Base-by-base conservation (phyloP, 176 grass and related monocot species). In the Cymbopogon citratus region DNA sequence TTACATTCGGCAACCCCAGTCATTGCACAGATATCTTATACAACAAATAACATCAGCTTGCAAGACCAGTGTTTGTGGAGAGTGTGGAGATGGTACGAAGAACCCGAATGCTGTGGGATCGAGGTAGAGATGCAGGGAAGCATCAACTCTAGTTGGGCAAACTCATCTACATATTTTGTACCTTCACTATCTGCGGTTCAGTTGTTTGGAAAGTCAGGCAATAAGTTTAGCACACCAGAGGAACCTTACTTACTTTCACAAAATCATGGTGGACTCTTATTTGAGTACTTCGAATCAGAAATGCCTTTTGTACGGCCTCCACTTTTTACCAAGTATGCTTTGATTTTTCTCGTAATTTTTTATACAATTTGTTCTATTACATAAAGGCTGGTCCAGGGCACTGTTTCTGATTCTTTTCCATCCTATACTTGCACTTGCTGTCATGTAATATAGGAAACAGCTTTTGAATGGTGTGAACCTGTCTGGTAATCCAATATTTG, bases 251-350 rank as follows among this genome's bases (percentile, higher is more conserved):
- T 60, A 4, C n/a, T 60, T 75, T 49, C 62, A 36, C 15, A 71
- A 69, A 79, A 66, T 31, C 18, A 77, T 54, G 82, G 44, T 38
- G 63, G 56, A 40, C 82, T 81, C 16, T 46, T 85, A 4, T 89
- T 89, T 85, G 87, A 89, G 51, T 89, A 89, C 16, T 85, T 89
- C 65, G 87, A 89, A 85, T 46, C 24, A 5, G 87, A 89, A n/a
- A 79, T 36, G 51, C 87, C 87, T 36, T 84, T 66, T 77, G n/a
- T 27, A 3, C 87, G 83, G 39, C 77, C 63, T 56, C 83, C 78
- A 82, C 48, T 89, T 40, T 82, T 81, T 77, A 83, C 81, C 16
- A 89, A 89, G 87, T 89, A 73, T 78, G 83, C 11, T 63, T 45
- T 11, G 27, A 3, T 24, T 74, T 33, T 73, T 18, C 11, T 33